These are phyloP conservation scores for Penicillium antarcticum DNA, from an alignment of 495 filamentous ascomycete genomes.

Conservation along the genomic window DNA sequence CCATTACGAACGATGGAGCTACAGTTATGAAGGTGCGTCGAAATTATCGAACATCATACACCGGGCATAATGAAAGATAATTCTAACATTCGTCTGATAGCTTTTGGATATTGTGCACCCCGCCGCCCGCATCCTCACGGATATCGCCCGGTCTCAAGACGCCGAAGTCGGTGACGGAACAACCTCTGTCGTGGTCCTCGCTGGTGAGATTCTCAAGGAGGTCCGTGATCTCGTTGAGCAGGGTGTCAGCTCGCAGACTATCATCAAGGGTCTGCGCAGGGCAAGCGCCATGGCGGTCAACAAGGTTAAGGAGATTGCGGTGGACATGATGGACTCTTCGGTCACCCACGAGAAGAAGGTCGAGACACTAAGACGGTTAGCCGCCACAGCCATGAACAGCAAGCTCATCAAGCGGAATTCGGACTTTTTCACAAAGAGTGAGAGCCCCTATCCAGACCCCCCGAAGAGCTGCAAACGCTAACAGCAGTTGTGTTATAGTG, in stretches of 20 bases:
- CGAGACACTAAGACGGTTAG: slow-evolving; percentile 85
- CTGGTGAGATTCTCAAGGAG: slow-evolving; percentile 96
- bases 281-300: slow-evolving; percentile 91
- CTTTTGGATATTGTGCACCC: slow-evolving; percentile 98
- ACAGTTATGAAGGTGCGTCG: slow-evolving; percentile 94
- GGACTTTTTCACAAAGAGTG: slow-evolving; percentile 96
- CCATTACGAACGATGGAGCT: slow-evolving; percentile 98
- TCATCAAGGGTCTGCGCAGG: slow-evolving; percentile 92
- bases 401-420: slow-evolving; percentile 98
- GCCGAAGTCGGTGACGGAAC: slow-evolving; percentile 98
- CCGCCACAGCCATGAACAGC: slow-evolving; percentile 98
- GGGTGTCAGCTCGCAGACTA: slow-evolving; percentile 94
- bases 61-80: neutral
- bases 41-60: neutral
- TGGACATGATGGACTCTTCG: slow-evolving; percentile 59
- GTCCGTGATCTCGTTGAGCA: slow-evolving; percentile 92
- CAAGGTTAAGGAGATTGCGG: slow-evolving; percentile 96
- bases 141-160: slow-evolving; percentile 98
- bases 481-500: slow-evolving; percentile 54
- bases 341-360: slow-evolving; percentile 74
- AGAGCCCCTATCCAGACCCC: slow-evolving; percentile 19
- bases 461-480: neutral
- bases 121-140: slow-evolving; percentile 94
- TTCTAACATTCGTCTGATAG: slow-evolving; percentile 42
- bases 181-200: slow-evolving; percentile 92